Evolutionary conservation across 495 filamentous ascomycete species (phyloP).

Genomic region (Lasiosphaeria ovina): DNA sequence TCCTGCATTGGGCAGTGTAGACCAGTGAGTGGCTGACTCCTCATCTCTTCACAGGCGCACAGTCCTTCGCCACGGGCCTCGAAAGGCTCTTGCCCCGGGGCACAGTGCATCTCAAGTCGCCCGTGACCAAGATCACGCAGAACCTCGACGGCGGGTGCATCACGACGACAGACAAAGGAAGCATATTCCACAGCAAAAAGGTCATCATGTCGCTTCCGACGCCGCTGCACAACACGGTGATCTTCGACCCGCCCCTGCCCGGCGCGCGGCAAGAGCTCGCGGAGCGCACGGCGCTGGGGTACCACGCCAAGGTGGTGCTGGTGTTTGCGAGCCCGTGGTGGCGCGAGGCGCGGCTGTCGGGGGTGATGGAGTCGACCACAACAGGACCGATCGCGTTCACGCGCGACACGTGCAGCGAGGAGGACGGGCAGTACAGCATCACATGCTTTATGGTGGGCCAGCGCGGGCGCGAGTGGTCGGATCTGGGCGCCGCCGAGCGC

Average conservation of each 20-base stretch:
- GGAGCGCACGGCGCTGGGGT: constrained; percentile 31
- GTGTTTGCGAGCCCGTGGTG: constrained; percentile 42
- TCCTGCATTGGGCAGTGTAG: not conserved
- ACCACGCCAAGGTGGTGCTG: constrained; percentile 41
- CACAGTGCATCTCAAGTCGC: constrained; percentile 6
- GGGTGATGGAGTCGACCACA: constrained; percentile 35
- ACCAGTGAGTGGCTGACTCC: not conserved
- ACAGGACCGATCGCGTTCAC: constrained; percentile 38
- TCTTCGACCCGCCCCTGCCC: constrained; percentile 27
- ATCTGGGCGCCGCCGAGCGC: not conserved
- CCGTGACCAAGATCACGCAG: constrained; percentile 12
- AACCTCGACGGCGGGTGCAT: not conserved
- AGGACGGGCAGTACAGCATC: constrained; percentile 35
- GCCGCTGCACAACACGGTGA: constrained; percentile 32
- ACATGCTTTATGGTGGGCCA: constrained; percentile 41
- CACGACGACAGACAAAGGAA: constrained; percentile 9
- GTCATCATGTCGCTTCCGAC: constrained; percentile 40
- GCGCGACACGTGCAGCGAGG: constrained; percentile 39
- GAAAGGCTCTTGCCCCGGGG: constrained; percentile 1
- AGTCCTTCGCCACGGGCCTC: constrained; percentile 4
- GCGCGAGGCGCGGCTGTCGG: constrained; percentile 29
- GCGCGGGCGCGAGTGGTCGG: not conserved
- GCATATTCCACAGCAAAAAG: constrained; percentile 30
- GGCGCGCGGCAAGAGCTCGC: not conserved
- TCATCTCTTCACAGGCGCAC: constrained; percentile 6